Conservation (phyloP, 441 rosid species). For the Euphorbia celastroides region DNA sequence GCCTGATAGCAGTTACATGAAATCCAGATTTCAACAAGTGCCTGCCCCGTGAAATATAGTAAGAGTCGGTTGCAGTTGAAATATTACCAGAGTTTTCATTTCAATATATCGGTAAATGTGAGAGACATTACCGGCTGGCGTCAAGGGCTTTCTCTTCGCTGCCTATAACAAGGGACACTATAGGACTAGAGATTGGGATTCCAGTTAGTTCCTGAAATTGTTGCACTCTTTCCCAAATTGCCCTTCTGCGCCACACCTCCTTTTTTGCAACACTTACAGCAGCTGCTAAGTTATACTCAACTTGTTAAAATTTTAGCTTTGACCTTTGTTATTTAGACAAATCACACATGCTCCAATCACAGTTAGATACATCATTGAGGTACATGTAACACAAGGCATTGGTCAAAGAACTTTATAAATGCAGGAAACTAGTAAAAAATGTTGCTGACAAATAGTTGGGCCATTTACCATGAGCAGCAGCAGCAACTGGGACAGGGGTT, state of each 20-base stretch:
- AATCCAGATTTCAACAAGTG: slow-evolving; percentile 74
- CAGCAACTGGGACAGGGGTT: slow-evolving; percentile 70
- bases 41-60: slow-evolving; percentile 32
- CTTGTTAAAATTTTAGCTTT: slow-evolving; percentile 13
- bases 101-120: slow-evolving; percentile 12
- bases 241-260: slow-evolving; percentile 81
- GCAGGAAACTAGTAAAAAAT: neutral
- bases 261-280: slow-evolving; percentile 74
- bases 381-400: neutral
- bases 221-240: slow-evolving; percentile 71
- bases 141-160: slow-evolving; percentile 77
- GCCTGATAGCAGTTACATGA: slow-evolving; percentile 87
- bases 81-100: neutral
- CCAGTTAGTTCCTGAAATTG: slow-evolving; percentile 68
- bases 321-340: neutral
- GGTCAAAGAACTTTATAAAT: neutral
- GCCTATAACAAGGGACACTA: slow-evolving; percentile 82
- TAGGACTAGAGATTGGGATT: slow-evolving; percentile 65
- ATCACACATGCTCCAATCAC: neutral
- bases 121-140: slow-evolving; percentile 58
- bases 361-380: neutral
- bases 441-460: neutral
- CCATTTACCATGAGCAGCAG: slow-evolving; percentile 80
- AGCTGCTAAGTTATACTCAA: slow-evolving; percentile 39
- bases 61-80: slow-evolving; percentile 18